These are phyloP conservation scores for Geotrichum bryndzae DNA, from an alignment of 1,139 yeast genomes.

Conservation along the genomic window DNA sequence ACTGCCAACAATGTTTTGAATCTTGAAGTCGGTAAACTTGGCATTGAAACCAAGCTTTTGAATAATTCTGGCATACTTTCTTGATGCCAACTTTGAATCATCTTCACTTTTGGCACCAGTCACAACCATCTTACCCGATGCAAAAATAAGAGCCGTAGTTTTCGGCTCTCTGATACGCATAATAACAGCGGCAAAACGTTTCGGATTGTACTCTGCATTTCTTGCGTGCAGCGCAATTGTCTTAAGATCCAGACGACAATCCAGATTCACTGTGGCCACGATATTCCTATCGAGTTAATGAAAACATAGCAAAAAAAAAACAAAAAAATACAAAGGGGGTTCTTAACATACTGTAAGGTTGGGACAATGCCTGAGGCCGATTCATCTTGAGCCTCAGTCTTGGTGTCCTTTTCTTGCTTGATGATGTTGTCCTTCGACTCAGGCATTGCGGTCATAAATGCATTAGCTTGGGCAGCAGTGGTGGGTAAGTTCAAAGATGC, in stretches of 20 bases:
- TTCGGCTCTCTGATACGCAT: constrained; percentile 99
- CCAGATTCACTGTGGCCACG: constrained; percentile 95
- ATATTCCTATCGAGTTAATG: constrained; percentile 47
- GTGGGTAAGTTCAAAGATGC: constrained; percentile 47
- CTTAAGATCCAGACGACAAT: constrained; percentile 89
- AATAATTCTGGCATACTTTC: constrained; percentile 95
- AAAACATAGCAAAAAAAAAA: constrained; percentile 13
- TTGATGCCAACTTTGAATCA: constrained; percentile 91
- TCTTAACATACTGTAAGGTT: constrained; percentile 54
- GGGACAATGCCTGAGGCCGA: constrained; percentile 92
- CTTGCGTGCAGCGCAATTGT: constrained; percentile 98
- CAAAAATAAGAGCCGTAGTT: constrained; percentile 95
- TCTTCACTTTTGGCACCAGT: constrained; percentile 99
- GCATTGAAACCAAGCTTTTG: constrained; percentile 96
- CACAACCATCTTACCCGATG: constrained; percentile 98
- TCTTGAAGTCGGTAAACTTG: constrained; percentile 87
- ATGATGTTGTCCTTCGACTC: constrained; percentile 19
- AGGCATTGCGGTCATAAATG: constrained; percentile 57
- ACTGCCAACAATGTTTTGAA: constrained; percentile 97
- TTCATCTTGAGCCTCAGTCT: constrained; percentile 38
- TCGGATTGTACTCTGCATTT: constrained; percentile 97
- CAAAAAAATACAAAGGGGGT: neutral
- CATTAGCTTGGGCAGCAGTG: constrained; percentile 75
- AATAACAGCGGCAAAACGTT: constrained; percentile 97
- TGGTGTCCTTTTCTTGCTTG: constrained; percentile 28